Evolutionary conservation across 805 yeast genomes (phyloP), one percentile per base, ranked within the genome.

Genomic region (Tetrapisispora fleetii): DNA sequence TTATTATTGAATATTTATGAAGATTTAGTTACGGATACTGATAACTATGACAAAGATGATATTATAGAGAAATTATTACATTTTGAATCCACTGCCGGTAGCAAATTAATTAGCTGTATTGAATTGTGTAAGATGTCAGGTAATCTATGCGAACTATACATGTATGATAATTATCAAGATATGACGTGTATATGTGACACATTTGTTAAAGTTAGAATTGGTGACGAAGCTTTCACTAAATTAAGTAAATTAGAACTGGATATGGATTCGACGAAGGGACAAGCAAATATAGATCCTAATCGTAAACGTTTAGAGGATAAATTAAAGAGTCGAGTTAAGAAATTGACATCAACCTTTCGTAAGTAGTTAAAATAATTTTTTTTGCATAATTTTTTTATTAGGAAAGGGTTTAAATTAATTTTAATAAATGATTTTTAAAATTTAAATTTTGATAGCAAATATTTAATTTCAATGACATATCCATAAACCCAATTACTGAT

Each of bases 51-150:
- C 47, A 52, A 54, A 36, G 61, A 62, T 43, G 68, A 64, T 42
- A 48, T 63, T 4, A 55, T 64, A 11, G 62, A 62, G 42, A 32
- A 55, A 21, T 47, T 64, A 48, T 52, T 64, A 33, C 62, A 58
- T 48, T 48, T 39, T 36, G 16, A 48, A 13, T 39, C 47, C 33
- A 48, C 43, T 16, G 49, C 52, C 8, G 43, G 43, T 33, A 21
- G 13, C 11, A 47, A 39, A 22, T 33, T 43, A 35, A 45, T 58
- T 27, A 55, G 60, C 46, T 49, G 57, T 18, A 54, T 56, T 11
- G 58, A 58, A 36, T 46, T 64, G 16, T 60, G 64, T 51, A 50
- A 54, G 32, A 48, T 55, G 41, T 57, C 62, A 8, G 63, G 62
- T n/a, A 54, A 53, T 30, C 48, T 62, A 21, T 58, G 58, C 50